Evolutionary conservation across 1,284 basidiomycete species (phyloP).

Genomic region (Kalmanozyma brasiliensis): DNA sequence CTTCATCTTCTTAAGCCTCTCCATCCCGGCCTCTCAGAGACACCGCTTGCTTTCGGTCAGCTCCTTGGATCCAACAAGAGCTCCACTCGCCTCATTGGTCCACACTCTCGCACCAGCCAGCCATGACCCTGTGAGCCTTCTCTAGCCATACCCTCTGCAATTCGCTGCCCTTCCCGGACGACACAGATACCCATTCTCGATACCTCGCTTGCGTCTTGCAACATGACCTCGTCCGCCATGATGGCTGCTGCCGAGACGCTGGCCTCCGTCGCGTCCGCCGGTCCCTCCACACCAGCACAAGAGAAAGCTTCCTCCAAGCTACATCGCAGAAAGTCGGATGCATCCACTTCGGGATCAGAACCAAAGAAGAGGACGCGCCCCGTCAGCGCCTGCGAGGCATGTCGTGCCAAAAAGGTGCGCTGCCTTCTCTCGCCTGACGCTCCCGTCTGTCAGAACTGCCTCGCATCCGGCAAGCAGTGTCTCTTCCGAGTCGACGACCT

Average conservation of each 20-base stretch:
- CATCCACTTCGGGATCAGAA: conserved; percentile 20
- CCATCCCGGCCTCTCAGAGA: no score
- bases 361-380: conserved; percentile 61
- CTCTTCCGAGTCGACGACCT: conserved; percentile 63
- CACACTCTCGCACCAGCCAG: not conserved
- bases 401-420: conserved; percentile 60
- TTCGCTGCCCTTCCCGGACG: not conserved
- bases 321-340: conserved; percentile 13
- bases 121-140: conserved; percentile 10
- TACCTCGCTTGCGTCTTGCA: not conserved
- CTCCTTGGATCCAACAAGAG: not conserved
- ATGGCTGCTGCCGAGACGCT: conserved; percentile 53
- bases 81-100: not conserved
- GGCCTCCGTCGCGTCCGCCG: conserved; percentile 46
- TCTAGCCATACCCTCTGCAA: not conserved
- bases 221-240: conserved; percentile 44
- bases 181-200: not conserved
- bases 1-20: no score
- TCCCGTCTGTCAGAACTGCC: conserved; percentile 59
- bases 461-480: conserved; percentile 56
- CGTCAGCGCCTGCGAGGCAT: conserved; percentile 60
- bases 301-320: conserved; percentile 10
- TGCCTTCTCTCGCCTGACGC: conserved; percentile 56
- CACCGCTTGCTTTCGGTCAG: no score
- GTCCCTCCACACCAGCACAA: conserved; percentile 34